Evolutionary conservation across 2,329 filamentous ascomycete species (phyloP), one percentile per base, ranked within the genome.

Genomic region (Verticillium albo-atrum): DNA sequence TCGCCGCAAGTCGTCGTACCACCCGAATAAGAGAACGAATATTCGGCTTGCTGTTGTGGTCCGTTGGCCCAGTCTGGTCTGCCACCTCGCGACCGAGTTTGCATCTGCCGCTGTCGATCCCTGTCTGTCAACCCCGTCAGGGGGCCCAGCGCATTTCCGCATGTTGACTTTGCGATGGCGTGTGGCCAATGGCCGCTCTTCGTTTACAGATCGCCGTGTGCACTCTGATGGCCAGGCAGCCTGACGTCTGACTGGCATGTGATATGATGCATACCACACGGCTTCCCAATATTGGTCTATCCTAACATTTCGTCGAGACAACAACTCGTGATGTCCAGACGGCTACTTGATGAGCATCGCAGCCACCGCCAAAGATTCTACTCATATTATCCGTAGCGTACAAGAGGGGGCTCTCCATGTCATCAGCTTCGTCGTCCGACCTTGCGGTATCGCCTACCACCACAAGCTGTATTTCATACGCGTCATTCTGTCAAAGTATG

Each of bases 1-100:
- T 50, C 42, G 42, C 10, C 42, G 42, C 42, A 50, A 14, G 42
- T 2, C 7, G 20, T 50, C 42, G 42, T 50, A 50, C 42, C 42
- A 50, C 42, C 42, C 56, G 56, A 57, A 57, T 53, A 53, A 52
- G 56, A 57, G 32, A 28, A 57, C 42, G 56, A 57, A 10, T 7
- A 10, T 50, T 50, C 42, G 42, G 42, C 20, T 9, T 20, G 17
- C 2, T 50, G n/a, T 25, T 50, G 9, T 25, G 20, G 42, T 23
- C 42, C 42, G 42, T 50, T 23, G n/a, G 42, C 20, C 42, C 14
- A 4, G 6, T 10, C 20, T 47, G 35, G 9, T 6, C 37, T 50
- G 42, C 20, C 42, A 10, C 4, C 6, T 32, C 42, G n/a, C n/a
- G n/a, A n/a, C n/a, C n/a, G 20, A 25, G 10, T 50, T 23, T 23